A percentile compares a stretch with the other conserved stretches of the same genome.
Conservation (phyloP, 2,329 filamentous ascomycete genomes). For the Colletotrichum zoysiae region DNA sequence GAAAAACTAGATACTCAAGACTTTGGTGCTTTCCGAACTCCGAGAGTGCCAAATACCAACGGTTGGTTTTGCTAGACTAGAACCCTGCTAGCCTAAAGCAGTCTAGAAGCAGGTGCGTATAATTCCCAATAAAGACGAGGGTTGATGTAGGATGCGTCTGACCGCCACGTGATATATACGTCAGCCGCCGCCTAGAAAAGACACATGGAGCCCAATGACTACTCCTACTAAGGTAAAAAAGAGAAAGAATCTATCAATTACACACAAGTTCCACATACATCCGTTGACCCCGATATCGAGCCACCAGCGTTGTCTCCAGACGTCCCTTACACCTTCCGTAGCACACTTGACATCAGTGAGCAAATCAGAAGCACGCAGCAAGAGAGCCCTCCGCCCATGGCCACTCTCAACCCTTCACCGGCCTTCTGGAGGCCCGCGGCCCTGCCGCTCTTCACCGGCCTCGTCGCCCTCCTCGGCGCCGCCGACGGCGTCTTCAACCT, state of each 20-base stretch:
- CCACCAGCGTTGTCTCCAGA: not conserved
- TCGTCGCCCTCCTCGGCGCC: slow-evolving; percentile 35
- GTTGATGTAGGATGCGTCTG: not conserved
- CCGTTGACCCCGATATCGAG: not conserved
- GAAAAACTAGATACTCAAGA: no score
- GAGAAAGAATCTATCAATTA: no score
- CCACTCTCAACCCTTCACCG: slow-evolving; percentile 1
- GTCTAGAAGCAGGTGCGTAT: not conserved
- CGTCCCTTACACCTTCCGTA: no score
- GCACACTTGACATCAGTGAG: not conserved
- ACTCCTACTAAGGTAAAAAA: rapidly evolving
- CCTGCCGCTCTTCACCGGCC: slow-evolving; percentile 31
- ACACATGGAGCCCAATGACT: not conserved
- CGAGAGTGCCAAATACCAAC: not conserved
- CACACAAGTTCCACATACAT: not conserved
- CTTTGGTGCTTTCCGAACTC: not conserved
- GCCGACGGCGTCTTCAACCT: slow-evolving; percentile 33
- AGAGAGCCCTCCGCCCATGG: not conserved
- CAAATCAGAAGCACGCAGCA: not conserved
- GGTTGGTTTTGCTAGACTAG: no score
- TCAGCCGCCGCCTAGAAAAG: not conserved
- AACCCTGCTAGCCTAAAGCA: not conserved
- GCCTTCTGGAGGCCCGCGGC: slow-evolving; percentile 30
- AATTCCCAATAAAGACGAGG: no score
- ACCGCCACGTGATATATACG: not conserved